Evolutionary conservation across 768 basidiomycete genomes (phyloP).

Genomic region (Hydnomerulius pinastri): DNA sequence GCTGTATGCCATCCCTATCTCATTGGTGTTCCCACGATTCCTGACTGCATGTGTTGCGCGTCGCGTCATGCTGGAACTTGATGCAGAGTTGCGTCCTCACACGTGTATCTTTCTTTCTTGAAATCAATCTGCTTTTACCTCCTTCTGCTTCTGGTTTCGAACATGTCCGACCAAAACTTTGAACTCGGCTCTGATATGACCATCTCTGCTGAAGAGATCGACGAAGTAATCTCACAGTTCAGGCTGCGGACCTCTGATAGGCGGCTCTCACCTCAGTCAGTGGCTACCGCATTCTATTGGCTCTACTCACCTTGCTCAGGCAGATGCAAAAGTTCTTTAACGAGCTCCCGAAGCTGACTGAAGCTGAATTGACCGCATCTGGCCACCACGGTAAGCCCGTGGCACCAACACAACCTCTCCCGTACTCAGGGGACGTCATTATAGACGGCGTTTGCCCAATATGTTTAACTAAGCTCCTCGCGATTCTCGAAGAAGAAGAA

Average conservation of each 20-base stretch:
- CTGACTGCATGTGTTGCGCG: conserved; percentile 4
- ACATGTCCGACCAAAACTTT: conserved; percentile 24
- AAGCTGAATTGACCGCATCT: conserved; percentile 47
- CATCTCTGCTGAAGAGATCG: conserved; percentile 30
- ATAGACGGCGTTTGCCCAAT: conserved; percentile 75
- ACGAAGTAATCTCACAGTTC: conserved; percentile 33
- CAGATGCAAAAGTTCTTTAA: conserved; percentile 42
- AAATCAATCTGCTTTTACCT: background rate
- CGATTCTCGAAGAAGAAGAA: conserved; percentile 75
- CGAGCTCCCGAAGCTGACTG: conserved; percentile 51
- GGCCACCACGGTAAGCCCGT: conserved; percentile 46
- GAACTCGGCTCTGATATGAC: conserved; percentile 8
- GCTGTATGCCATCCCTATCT: conserved; percentile 18
- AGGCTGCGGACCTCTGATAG: conserved; percentile 21
- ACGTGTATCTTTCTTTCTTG: background rate
- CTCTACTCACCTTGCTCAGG: conserved; percentile 22
- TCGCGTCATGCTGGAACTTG: conserved; percentile 1
- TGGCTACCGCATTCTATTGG: background rate
- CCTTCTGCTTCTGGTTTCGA: background rate
- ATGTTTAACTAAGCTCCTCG: conserved; percentile 69
- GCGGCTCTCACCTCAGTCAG: conserved; percentile 30
- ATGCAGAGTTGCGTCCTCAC: background rate
- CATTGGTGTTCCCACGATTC: conserved; percentile 30
- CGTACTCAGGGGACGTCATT: background rate
- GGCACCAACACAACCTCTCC: background rate